Conservation (phyloP, 1,139 yeast genomes). For the Diutina pseudorugosa region DNA sequence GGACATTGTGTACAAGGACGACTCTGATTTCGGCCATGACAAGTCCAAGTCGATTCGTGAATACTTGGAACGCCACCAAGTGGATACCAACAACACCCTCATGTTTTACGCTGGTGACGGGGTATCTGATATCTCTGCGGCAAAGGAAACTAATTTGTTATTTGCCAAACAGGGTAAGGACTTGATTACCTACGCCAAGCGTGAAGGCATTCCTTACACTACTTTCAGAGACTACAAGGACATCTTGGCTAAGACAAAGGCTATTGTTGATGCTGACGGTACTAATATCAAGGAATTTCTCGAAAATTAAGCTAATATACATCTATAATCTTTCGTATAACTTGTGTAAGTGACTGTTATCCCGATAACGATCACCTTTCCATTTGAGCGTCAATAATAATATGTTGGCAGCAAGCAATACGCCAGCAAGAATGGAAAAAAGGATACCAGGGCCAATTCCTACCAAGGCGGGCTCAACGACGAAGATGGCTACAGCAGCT, state of each 20-base stretch:
- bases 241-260: constrained; percentile 36
- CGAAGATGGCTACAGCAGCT: constrained; percentile 69
- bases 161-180: constrained; percentile 93
- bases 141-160: constrained; percentile 82
- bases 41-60: constrained; percentile 74
- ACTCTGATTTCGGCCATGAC: constrained; percentile 86
- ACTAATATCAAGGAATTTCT: not conserved
- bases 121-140: constrained; percentile 89
- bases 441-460: constrained; percentile 65
- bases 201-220: constrained; percentile 73
- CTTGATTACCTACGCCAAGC: constrained; percentile 68
- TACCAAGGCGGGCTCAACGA: constrained; percentile 51
- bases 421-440: constrained; percentile 54
- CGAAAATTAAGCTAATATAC: not conserved
- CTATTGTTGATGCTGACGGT: constrained; percentile 8
- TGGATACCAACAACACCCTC: constrained; percentile 25
- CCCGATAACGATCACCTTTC: constrained; percentile 56
- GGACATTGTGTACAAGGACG: constrained; percentile 80
- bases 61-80: constrained; percentile 34
- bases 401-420: constrained; percentile 34
- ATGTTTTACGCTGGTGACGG: constrained; percentile 96
- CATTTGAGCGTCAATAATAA: constrained; percentile 38
- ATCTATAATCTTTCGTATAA: constrained; percentile 30
- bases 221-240: constrained; percentile 70
- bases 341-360: constrained; percentile 45